Evolutionary conservation across 1,284 basidiomycete species (phyloP), one percentile per base, ranked within the genome.

Genomic region (Albatrellus sp.): DNA sequence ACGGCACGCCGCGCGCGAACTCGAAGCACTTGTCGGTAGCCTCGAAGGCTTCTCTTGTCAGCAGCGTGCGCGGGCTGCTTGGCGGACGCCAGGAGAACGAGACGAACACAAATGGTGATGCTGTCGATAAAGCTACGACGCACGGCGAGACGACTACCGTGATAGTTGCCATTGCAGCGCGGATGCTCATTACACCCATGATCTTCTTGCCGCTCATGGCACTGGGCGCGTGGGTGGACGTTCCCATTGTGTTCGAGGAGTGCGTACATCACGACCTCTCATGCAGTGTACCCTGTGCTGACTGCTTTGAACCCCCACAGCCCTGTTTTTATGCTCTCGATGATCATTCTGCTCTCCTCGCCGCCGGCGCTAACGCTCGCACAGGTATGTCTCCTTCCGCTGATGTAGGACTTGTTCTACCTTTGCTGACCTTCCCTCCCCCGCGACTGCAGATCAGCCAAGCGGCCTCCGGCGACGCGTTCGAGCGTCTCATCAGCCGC

Each of bases 151-250:
- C 80, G 40, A 75, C 72, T 57, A 91, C 92, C 3, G 81, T 97
- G 14, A 61, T 82, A 24, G 75, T 96, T 12, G 78, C 89, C 3
- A 75, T 94, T 16, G 43, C 77, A 14, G 72, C 83, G 44, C 69
- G 92, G 50, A 97, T 96, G 92, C 58, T 97, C 37, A 57, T 97
- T 49, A 86, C 87, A 8, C 92, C 91, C 0, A 49, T 86, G 37
- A 46, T 93, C 9, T 64, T 93, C 44, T 65, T 90, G 46, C 90
- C 90, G 0, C 42, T 87, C 13, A 70, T 92, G 58, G 72, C 76
- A 13, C 51, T 80, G 9, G 68, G 77, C 9, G 73, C 81, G n/a
- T 70, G 63, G 54, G 73, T 67, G 46, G 74, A 82, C 55, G 58
- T 72, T 52, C 82, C 84, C 46, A 61, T 66, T 36, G 71, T 88